Conservation (phyloP, 345 rosid species). For the Salix purpurea region DNA sequence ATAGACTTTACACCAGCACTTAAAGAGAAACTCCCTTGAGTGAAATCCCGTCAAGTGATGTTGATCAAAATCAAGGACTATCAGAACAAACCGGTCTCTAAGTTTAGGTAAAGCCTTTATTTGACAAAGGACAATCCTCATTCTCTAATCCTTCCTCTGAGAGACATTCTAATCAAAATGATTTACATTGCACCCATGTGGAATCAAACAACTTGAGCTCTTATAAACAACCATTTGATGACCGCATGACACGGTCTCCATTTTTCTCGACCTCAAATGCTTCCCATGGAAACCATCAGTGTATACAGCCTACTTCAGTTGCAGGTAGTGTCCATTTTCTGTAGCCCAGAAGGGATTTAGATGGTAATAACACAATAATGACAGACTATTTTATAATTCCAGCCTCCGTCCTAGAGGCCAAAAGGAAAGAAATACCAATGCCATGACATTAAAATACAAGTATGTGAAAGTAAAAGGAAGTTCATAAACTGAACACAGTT, state of each 20-base stretch:
- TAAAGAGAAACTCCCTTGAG: not conserved
- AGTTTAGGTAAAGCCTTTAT: not conserved
- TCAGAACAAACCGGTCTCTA: not conserved
- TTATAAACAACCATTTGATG: not conserved
- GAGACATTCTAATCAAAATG: not conserved
- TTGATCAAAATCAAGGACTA: not conserved
- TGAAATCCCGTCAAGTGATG: not conserved
- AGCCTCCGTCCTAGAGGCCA: not conserved
- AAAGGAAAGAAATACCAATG: not conserved
- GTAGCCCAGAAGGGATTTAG: not conserved
- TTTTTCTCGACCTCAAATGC: not conserved
- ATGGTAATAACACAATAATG: not conserved
- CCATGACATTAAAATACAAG: not conserved
- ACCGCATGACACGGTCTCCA: not conserved
- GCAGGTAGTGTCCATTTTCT: not conserved
- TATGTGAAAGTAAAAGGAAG: not conserved
- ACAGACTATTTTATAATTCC: not conserved
- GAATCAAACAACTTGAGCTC: not conserved
- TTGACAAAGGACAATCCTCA: not conserved
- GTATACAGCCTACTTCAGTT: not conserved
- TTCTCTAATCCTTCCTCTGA: not conserved
- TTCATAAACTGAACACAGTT: not conserved
- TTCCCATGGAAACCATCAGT: not conserved
- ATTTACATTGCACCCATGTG: not conserved
- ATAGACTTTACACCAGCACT: not conserved